Evolutionary conservation across 2,329 filamentous ascomycete genomes (phyloP), one percentile per base, ranked within the genome.

Genomic region (Penicillium sp.): DNA sequence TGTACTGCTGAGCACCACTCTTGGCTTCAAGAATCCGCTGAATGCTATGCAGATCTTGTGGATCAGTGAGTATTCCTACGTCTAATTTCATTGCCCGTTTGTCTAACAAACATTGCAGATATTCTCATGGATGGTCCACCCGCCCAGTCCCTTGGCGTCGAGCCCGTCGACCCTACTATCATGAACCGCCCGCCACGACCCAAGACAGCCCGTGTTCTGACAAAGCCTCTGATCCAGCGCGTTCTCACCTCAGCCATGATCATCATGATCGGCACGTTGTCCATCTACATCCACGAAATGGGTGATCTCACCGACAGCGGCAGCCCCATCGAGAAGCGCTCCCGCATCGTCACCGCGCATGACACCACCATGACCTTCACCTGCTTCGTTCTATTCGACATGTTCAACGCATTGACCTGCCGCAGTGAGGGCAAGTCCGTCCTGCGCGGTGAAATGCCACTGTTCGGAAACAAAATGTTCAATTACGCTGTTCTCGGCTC

Each of bases 311-410:
- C 75, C 50, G 75, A 77, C 60, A 66, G 68, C n/a, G 65, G 68
- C n/a, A 56, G 62, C n/a, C 69, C 64, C n/a, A 61, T 73, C 0
- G 72, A 70, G 21, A 70, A 72, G 42, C 69, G 67, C n/a, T 71
- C 73, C 4, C 71, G 90, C 52, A 79, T 87, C 55, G 89, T 97
- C 56, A 95, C 88, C 1, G 90, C 90, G 47, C 91, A 95, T 64
- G 94, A 99, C 75, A 99, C 94, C 2, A 99, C 94, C 60, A 97
- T 99, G 89, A 97, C 94, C 0, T 99, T 99, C 71, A 99, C 94
- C 6, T 96, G 92, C 75, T 99, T 99, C 70, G 94, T 99, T 44
- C 84, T 99, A 51, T 99, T 97, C 74, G 94, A 99, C 79, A 99
- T 99, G 94, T 97, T 97, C 80, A 97, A 99, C 74, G 94, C 94